phyloP scores from a whole-genome alignment of 371 early-diverging fungal species.

The Syncephalastrum sp. region DNA sequence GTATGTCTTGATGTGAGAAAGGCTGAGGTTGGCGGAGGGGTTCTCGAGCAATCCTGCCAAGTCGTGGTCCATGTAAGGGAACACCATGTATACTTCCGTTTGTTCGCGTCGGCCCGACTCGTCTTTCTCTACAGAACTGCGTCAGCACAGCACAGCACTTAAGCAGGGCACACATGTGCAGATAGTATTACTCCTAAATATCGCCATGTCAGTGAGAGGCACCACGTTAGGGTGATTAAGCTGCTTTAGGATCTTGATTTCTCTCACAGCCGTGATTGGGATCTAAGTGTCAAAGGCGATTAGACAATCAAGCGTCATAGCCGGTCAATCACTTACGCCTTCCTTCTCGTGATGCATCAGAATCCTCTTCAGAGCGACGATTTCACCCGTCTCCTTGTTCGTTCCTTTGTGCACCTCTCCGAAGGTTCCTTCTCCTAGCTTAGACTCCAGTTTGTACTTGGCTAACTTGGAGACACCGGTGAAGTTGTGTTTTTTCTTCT shows the following conservation, averaged over 20 bases:
- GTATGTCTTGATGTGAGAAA: conserved; percentile 78
- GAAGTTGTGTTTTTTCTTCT: conserved; percentile 22
- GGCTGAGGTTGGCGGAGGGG: conserved; percentile 62
- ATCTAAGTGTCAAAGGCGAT: conserved; percentile 42
- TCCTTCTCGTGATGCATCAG: conserved; percentile 92
- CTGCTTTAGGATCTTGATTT: conserved; percentile 88
- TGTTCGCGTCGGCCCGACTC: too few relatives aligned
- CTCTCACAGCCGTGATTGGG: conserved; percentile 95
- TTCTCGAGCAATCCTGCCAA: conserved; percentile 84
- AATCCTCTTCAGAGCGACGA: conserved; percentile 90
- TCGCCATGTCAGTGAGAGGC: conserved; percentile 78
- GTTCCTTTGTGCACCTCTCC: conserved; percentile 92
- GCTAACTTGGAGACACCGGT: conserved; percentile 66
- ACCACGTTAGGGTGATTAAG: conserved; percentile 87
- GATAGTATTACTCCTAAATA: too few relatives aligned
- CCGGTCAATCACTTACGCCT: conserved; percentile 58
- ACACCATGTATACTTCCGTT: conserved; percentile 78
- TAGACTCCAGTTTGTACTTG: conserved; percentile 71
- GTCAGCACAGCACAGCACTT: too few relatives aligned
- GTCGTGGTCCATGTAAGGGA: conserved; percentile 96
- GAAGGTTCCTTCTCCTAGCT: conserved; percentile 96
- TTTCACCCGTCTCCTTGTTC: conserved; percentile 66
- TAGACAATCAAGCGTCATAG: neutral
- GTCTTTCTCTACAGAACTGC: too few relatives aligned
- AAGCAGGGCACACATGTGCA: too few relatives aligned